Evolutionary conservation across 164 flowering plant genomes (phyloP), one percentile per base, ranked within the genome.

Genomic region (Vitis cinerea): DNA sequence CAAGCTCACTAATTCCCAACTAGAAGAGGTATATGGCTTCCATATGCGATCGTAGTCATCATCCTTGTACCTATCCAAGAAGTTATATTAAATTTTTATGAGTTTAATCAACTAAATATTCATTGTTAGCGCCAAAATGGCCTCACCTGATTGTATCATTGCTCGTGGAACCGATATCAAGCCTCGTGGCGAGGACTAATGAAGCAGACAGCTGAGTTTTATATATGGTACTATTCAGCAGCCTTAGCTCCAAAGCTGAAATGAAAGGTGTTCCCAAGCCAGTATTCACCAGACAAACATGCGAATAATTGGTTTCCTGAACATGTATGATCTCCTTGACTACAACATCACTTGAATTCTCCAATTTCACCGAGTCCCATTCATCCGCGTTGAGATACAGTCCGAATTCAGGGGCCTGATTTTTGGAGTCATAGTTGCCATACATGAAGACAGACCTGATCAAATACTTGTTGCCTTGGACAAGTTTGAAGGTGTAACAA

Each of bases 261-360:
- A 62, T 56, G 53, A 63, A 63, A 63, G 73, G 67, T 5, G 61
- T 62, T 31, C 61, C 73, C 14, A 12, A 23, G 13, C 55, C 55
- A 1, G 17, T 68, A n/a, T 68, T 68, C 30, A 59, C 71, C 23
- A 70, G 27, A 70, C 73, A 70, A 3, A 70, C 62, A 63, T 44
- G 10, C 17, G 67, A 37, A 55, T 49, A 27, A 5, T 30, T 19
- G 6, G 66, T n/a, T 16, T 37, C 10, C 7, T 58, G 59, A 16
- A 61, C 30, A 49, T 60, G 56, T 53, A 70, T 14, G n/a, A 70
- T 63, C 58, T 70, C 72, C 49, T 12, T 8, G 6, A 16, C 53
- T 12, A 69, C 72, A 3, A 30, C 19, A n/a, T 47, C 48, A 4
- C 27, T 19, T 16, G 13, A 53, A 2, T 12, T 7, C 12, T 9